Conservation (phyloP, 768 basidiomycete genomes). For the Pisolithus microcarpus region DNA sequence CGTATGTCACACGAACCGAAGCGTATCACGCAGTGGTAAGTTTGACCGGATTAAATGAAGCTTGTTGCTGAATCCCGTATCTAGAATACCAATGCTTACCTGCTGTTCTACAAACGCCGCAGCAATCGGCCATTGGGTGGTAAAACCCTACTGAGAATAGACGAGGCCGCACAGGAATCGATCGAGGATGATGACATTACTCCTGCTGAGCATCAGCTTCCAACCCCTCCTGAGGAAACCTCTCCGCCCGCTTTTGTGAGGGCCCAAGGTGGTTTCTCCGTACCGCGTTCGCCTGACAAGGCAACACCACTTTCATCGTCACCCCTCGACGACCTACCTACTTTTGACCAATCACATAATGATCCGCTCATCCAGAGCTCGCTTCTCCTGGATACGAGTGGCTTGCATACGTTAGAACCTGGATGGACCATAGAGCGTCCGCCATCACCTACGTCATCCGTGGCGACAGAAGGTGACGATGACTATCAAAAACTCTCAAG, state of each 20-base stretch:
- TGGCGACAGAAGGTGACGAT: conserved; percentile 34
- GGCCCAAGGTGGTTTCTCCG: conserved; percentile 26
- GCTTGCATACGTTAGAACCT: conserved; percentile 17
- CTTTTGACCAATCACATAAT: conserved; percentile 41
- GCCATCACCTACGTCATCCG: conserved; percentile 41
- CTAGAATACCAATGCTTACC: conserved; percentile 88
- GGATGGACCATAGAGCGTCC: background rate
- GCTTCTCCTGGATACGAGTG: conserved; percentile 19
- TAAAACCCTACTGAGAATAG: conserved; percentile 64
- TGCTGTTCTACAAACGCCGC: conserved; percentile 90
- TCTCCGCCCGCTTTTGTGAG: conserved; percentile 12
- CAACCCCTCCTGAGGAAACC: conserved; percentile 45
- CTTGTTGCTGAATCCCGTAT: conserved; percentile 1
- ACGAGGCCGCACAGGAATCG: conserved; percentile 40
- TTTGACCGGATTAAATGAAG: conserved; percentile 10
- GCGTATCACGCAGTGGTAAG: conserved; percentile 71
- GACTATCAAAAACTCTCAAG: conserved; percentile 2
- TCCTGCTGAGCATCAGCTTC: conserved; percentile 36
- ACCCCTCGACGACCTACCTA: conserved; percentile 37
- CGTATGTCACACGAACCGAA: conserved; percentile 61
- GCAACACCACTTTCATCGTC: conserved; percentile 34
- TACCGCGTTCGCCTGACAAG: conserved; percentile 25
- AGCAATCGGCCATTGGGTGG: conserved; percentile 77
- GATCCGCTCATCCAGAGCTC: conserved; percentile 29
- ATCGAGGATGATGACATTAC: conserved; percentile 21